Conservation (phyloP, 2,329 filamentous ascomycete species). For the Ceratocystis destructans region DNA sequence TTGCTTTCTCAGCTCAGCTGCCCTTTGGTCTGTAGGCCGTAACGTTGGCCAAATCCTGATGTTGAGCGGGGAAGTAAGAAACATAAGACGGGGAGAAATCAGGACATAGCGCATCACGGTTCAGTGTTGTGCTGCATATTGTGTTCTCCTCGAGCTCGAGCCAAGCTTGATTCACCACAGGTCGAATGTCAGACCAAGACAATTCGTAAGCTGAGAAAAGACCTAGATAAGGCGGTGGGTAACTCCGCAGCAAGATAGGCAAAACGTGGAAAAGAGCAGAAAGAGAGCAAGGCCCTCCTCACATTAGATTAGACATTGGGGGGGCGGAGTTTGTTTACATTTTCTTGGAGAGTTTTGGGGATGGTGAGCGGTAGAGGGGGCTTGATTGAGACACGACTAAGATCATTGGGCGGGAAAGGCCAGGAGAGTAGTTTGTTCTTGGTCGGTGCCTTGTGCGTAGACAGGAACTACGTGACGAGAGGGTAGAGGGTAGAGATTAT, state of each 20-base stretch:
- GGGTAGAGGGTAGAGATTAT: background rate
- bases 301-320: background rate
- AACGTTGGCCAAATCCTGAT: background rate
- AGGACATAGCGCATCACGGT: background rate
- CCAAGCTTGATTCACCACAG: background rate
- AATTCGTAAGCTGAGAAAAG: background rate
- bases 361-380: background rate
- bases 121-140: background rate
- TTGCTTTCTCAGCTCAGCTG: background rate
- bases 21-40: background rate
- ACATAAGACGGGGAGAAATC: conserved; percentile 4
- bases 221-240: background rate
- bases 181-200: background rate
- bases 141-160: background rate
- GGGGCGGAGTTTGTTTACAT: background rate
- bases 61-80: background rate
- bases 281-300: background rate
- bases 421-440: background rate
- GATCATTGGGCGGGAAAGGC: background rate
- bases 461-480: background rate
- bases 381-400: background rate
- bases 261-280: background rate
- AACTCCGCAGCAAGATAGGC: background rate
- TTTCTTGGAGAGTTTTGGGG: background rate
- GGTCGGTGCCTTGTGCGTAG: background rate